Base-by-base conservation (phyloP, 768 basidiomycete genomes). In the Auriscalpium microsporum region DNA sequence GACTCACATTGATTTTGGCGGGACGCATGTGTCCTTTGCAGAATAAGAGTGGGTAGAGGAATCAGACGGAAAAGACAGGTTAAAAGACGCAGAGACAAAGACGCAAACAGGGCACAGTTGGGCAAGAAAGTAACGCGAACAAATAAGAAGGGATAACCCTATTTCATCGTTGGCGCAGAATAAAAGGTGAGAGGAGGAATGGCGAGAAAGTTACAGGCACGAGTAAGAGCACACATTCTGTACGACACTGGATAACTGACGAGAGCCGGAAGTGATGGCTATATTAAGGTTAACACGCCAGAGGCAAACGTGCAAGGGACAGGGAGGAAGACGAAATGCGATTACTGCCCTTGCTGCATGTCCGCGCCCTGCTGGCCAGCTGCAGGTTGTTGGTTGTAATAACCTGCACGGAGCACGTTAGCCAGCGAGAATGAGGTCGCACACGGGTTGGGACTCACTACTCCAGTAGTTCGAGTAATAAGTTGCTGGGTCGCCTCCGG, bases 391-490 rank as follows among this genome's bases (percentile, higher is more conserved):
- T 90, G 90, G 51, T 82, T 80, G 63, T 92, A 92, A 65, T 92
- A 92, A 60, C 88, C 90, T 91, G 52, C 2, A 42, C 28, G 17
- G 56, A 17, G 17, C 63, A 50, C 50, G 65, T 57, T 53, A 62
- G 57, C 51, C 57, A 50, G 9, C 40, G 52, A 54, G 42, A 54
- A 33, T 10, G 16, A 50, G 8, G 56, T 33, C 14, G 21, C 48
- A 17, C 48, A 36, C 56, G 51, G 56, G 19, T 54, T 55, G n/a
- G 21, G 46, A 74, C 83, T 64, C 57, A 90, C 88, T 86, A 67
- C 87, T 84, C 88, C 88, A 90, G 67, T 90, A 89, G 67, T 86
- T 86, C 54, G 81, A 81, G 69, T 89, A 89, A 70, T 89, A 89
- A 56, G 78, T 78, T 65, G 73, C 84, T 55, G 86, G 83, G 65